Conservation (phyloP, 2,329 filamentous ascomycete genomes). For the Colletotrichum sp. region DNA sequence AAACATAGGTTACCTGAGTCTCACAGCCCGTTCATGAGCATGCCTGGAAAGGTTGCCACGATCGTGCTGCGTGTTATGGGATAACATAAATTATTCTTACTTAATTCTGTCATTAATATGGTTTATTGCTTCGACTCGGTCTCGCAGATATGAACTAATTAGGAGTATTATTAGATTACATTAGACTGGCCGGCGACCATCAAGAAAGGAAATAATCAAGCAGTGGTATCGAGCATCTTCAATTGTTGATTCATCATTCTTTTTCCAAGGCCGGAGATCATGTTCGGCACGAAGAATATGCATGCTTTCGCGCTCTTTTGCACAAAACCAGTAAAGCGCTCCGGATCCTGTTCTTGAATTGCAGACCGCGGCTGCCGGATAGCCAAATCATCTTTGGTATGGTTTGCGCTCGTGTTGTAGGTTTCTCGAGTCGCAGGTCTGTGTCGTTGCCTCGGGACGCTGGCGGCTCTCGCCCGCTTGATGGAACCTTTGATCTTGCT, state of each 20-base stretch:
- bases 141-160: background rate
- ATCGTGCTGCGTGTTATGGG: background rate
- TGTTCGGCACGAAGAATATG: background rate
- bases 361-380: background rate
- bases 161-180: background rate
- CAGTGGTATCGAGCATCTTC: background rate
- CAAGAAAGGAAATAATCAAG: background rate
- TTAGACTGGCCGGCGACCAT: background rate
- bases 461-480: background rate
- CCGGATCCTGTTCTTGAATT: background rate
- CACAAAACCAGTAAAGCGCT: background rate
- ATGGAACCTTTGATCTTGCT: background rate
- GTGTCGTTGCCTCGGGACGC: background rate
- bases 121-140: background rate
- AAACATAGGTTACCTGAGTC: background rate
- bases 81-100: background rate
- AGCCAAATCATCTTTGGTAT: background rate
- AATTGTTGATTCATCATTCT: background rate
- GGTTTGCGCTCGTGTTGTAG: background rate
- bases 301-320: slow-evolving; percentile 3
- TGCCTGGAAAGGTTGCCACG: background rate
- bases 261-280: background rate
- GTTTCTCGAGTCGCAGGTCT: background rate
- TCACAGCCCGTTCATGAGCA: background rate
- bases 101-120: background rate